phyloP scores from a whole-genome alignment of 805 yeast species.

The Suhomyces sp. region DNA sequence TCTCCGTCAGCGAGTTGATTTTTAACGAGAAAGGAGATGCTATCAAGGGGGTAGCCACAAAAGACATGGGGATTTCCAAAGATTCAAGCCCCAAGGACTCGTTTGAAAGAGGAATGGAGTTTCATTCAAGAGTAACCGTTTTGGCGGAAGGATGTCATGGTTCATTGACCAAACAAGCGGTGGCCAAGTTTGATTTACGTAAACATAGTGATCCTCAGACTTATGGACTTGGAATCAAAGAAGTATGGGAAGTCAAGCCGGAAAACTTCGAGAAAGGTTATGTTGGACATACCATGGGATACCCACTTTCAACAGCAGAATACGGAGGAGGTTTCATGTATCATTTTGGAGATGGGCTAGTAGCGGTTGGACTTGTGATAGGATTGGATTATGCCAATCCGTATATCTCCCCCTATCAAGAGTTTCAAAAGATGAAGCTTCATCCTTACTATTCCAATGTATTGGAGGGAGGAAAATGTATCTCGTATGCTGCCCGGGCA shows the following conservation, averaged over 20 bases:
- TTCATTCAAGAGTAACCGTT: slow-evolving; percentile 84
- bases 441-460: slow-evolving; percentile 81
- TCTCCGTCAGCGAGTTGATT: slow-evolving; percentile 77
- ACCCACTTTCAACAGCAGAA: slow-evolving; percentile 67
- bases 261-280: slow-evolving; percentile 77
- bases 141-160: slow-evolving; percentile 99
- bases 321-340: slow-evolving; percentile 98
- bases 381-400: slow-evolving; percentile 96
- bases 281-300: slow-evolving; percentile 87
- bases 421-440: slow-evolving; percentile 89
- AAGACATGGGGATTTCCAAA: slow-evolving; percentile 83
- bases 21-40: slow-evolving; percentile 55
- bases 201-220: slow-evolving; percentile 72
- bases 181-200: slow-evolving; percentile 67
- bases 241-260: slow-evolving; percentile 92
- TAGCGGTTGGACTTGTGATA: slow-evolving; percentile 88
- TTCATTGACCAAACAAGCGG: slow-evolving; percentile 76
- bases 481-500: slow-evolving; percentile 94
- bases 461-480: slow-evolving; percentile 85
- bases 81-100: slow-evolving; percentile 73
- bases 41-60: slow-evolving; percentile 89
- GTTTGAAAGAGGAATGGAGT: slow-evolving; percentile 98
- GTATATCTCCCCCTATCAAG: slow-evolving; percentile 92
- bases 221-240: slow-evolving; percentile 94
- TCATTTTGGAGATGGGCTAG: slow-evolving; percentile 92